phyloP scores from a whole-genome alignment of 495 filamentous ascomycete genomes.

The Monascus purpureus region DNA sequence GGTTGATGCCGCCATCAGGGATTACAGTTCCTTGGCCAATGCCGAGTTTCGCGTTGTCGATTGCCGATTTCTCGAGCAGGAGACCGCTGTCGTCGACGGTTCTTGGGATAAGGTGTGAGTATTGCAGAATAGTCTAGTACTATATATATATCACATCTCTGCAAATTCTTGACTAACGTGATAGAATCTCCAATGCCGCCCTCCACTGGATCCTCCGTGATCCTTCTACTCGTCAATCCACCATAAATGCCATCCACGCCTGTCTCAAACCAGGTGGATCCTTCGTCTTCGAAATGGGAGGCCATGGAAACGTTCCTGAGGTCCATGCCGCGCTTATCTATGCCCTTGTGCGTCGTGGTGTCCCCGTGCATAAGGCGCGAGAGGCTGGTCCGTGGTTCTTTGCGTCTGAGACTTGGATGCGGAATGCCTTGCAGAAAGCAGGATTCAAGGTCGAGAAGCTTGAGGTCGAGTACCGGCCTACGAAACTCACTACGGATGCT shows the following conservation, averaged over 20 bases:
- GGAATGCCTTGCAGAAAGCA: constrained; percentile 30
- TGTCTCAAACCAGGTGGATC: constrained; percentile 42
- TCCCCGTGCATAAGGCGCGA: constrained; percentile 31
- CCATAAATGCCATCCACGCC: constrained; percentile 30
- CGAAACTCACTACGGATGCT: constrained; percentile 34
- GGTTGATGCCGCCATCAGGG: constrained; percentile 39
- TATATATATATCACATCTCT: background rate
- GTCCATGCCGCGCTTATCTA: constrained; percentile 43
- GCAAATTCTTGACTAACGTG: background rate
- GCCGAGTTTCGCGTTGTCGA: constrained; percentile 30
- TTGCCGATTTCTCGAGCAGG: constrained; percentile 27
- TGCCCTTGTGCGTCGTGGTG: constrained; percentile 36
- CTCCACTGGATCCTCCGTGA: constrained; percentile 63
- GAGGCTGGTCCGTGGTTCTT: constrained; percentile 60
- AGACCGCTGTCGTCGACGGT: constrained; percentile 17
- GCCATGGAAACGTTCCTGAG: constrained; percentile 54
- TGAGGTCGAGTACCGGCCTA: constrained; percentile 54
- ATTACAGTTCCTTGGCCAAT: constrained; percentile 15
- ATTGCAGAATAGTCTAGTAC: background rate
- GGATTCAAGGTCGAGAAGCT: constrained; percentile 48
- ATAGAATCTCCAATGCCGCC: constrained; percentile 55
- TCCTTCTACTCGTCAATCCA: constrained; percentile 15
- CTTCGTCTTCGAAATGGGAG: constrained; percentile 65
- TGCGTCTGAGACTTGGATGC: constrained; percentile 45
- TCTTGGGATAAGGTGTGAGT: constrained; percentile 41